Conservation (phyloP, 78 protist species). For the Neovahlkampfia damariscottae region DNA sequence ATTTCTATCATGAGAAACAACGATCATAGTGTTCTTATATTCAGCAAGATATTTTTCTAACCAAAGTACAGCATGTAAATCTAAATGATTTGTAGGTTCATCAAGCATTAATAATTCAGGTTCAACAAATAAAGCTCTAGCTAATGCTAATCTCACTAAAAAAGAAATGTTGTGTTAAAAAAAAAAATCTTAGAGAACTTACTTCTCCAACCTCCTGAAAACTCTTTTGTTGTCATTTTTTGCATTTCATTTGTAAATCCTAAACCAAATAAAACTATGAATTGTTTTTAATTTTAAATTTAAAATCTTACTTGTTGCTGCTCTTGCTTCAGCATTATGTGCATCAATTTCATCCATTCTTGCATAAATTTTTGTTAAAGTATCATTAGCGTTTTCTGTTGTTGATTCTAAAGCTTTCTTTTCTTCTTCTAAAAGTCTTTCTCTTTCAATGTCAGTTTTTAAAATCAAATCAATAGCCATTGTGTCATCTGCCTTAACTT, state of each 20-base stretch:
- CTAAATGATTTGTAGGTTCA: conserved; percentile 93
- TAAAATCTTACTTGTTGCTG: too few species aligned
- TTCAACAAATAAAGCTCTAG: conserved; percentile 79
- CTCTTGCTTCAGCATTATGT: conserved; percentile 41
- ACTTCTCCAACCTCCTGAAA: conserved; percentile 88
- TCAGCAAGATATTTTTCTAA: conserved; percentile 38
- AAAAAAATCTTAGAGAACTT: not conserved
- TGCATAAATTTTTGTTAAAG: conserved; percentile 29
- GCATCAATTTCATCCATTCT: conserved; percentile 64
- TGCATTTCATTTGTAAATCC: conserved; percentile 65
- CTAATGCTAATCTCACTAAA: conserved; percentile 71
- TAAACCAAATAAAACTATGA: conserved; percentile 67
- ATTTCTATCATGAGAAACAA: conserved; percentile 77
- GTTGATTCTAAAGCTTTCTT: conserved; percentile 24
- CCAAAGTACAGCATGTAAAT: conserved; percentile 73
- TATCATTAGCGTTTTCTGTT: conserved; percentile 17
- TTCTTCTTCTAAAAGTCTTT: conserved; percentile 53
- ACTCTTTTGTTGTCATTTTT: conserved; percentile 34
- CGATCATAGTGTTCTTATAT: conserved; percentile 36
- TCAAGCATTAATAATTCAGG: conserved; percentile 89
- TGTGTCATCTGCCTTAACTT: conserved; percentile 51
- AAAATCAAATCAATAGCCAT: conserved; percentile 65
- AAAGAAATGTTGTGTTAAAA: too few species aligned
- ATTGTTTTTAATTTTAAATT: too few species aligned
- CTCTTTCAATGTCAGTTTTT: conserved; percentile 64